A percentile compares a stretch with the other conserved stretches of the same genome.
phyloP scores from a whole-genome alignment of 257 asterid species.

The Penstemon eatonii region DNA sequence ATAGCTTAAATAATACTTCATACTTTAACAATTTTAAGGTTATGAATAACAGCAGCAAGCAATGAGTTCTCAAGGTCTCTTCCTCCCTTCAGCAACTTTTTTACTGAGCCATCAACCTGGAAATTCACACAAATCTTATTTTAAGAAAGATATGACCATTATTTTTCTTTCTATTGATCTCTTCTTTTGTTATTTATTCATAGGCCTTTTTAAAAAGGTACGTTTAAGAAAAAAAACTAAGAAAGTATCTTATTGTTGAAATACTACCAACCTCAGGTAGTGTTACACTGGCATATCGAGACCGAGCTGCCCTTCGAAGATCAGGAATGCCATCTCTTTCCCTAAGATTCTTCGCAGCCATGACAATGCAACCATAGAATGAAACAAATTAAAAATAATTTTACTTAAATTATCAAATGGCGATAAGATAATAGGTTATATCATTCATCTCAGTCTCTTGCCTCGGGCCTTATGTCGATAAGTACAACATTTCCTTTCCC shows the following conservation, averaged over 20 bases:
- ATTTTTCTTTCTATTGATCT: neutral
- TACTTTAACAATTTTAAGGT: constrained; percentile 87
- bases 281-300: constrained; percentile 65
- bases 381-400: neutral
- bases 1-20: constrained; percentile 26
- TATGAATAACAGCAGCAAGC: constrained; percentile 79
- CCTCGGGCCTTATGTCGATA: constrained; percentile 93
- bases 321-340: constrained; percentile 96
- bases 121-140: neutral
- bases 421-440: constrained; percentile 2
- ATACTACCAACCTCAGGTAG: constrained; percentile 64
- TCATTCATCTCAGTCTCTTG: constrained; percentile 43
- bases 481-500: constrained; percentile 69
- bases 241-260: neutral
- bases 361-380: constrained; percentile 30
- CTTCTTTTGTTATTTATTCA: neutral
- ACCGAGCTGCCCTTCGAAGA: constrained; percentile 83
- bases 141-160: neutral
- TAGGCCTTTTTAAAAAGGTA: neutral
- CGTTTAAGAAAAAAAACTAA: constrained; percentile 1
- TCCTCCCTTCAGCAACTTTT: constrained; percentile 68
- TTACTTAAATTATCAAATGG: constrained; percentile 4
- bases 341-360: constrained; percentile 66
- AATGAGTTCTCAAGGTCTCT: constrained; percentile 66
- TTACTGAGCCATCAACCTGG: constrained; percentile 68